phyloP scores from a whole-genome alignment of 805 yeast genomes.

The Cyberlindnera xishuangbannaensis region DNA sequence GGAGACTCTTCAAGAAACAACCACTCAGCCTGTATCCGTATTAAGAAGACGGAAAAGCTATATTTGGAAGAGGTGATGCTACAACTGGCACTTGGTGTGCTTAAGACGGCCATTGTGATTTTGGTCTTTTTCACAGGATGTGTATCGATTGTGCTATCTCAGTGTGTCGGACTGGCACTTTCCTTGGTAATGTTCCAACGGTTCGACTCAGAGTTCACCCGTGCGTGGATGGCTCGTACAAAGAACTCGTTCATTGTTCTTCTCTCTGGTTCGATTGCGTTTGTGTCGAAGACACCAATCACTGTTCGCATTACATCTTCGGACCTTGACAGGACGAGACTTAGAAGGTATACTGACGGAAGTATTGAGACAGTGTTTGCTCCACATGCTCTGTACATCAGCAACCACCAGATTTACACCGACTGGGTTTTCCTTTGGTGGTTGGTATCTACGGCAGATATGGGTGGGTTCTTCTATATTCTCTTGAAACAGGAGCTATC shows the following conservation, averaged over 20 bases:
- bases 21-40: neutral
- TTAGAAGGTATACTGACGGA: constrained; percentile 11
- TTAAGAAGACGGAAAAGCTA: too few relatives aligned
- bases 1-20: neutral
- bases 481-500: constrained; percentile 71
- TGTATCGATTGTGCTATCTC: constrained; percentile 42
- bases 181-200: constrained; percentile 21
- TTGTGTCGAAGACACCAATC: constrained; percentile 42
- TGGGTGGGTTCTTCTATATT: constrained; percentile 62
- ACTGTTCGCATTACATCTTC: constrained; percentile 44
- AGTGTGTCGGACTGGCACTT: constrained; percentile 31
- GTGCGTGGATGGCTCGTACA: constrained; percentile 44
- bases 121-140: constrained; percentile 28
- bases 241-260: constrained; percentile 54
- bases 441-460: constrained; percentile 60
- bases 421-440: constrained; percentile 96
- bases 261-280: constrained; percentile 43
- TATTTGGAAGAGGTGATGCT: too few relatives aligned
- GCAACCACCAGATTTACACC: constrained; percentile 92
- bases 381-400: constrained; percentile 57
- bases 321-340: constrained; percentile 19
- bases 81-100: constrained; percentile 6
- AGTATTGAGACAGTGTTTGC: constrained; percentile 27
- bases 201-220: constrained; percentile 30
- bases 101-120: constrained; percentile 11